Evolutionary conservation across 2,329 filamentous ascomycete species (phyloP), one percentile per base, ranked within the genome.

Genomic region (Alternaria sp.): DNA sequence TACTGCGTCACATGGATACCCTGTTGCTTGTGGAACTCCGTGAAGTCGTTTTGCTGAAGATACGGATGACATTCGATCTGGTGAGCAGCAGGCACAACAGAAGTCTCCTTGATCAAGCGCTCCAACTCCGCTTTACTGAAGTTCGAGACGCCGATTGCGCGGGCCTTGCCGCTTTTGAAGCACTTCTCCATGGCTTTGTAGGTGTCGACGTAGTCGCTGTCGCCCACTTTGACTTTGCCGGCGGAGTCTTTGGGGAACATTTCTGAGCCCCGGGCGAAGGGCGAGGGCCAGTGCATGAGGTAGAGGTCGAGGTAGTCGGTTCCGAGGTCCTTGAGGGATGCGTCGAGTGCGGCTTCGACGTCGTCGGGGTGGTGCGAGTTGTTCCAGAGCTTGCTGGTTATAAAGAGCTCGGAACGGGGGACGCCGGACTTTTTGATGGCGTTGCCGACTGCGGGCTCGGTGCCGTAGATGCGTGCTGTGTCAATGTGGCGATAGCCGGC

Each of bases 231-330:
- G 6, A 58, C 69, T 47, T 75, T 76, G 56, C 70, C 72, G 28
- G 66, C 50, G 17, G 45, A 82, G 73, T 78, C 91, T 83, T 67
- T 84, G 79, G 28, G 89, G 85, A 74, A 88, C 85, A 64, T 85
- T 86, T 57, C 57, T n/a, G 69, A 62, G 92, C 96, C 83, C 90
- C 91, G 76, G 92, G 87, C 62, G 91, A 89, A 73, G 92, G 88
- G 74, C 90, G 93, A 87, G 92, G 96, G 86, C 96, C 93, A 77
- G 49, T 78, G 74, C 76, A 96, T 89, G 71, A 96, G 86, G 86
- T 90, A 97, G 69, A 97, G 88, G 80, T 97, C 93, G 80, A 97
- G 93, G 86, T 96, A 96, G 78, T 94, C 92, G 66, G 96, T 72
- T 76, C 68, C 90, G 87, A 92, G 91, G 93, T 86, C 94, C 32